Base-by-base conservation (phyloP, 495 filamentous ascomycete genomes). In the Trypethelium eluteriae region DNA sequence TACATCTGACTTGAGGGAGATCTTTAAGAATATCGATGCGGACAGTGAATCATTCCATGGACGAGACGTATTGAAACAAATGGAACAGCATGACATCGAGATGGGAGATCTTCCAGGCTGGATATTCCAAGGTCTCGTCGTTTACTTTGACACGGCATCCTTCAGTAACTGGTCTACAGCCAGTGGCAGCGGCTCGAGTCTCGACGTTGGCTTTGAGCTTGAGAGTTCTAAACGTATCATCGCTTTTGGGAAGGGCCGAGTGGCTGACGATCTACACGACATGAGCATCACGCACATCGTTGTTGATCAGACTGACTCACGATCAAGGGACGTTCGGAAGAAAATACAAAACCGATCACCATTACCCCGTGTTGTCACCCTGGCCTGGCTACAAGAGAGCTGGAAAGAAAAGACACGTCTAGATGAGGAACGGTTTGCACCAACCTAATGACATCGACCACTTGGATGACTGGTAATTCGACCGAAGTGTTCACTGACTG, bases 351-450 rank as follows among this genome's bases (percentile, higher is more conserved):
- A 68, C 44, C 73, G 77, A 11, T 73, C 75, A 56, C 82, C 78
- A 62, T 69, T 91, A 16, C 91, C 93, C 1, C 81, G 92, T 70
- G 76, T 96, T 35, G 89, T 97, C 12, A 84, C 77, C 1, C 69
- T 79, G 35, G 78, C 80, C 25, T 98, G 94, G 94, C 78, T 96
- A 1, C 81, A 85, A 62, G 84, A 91, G 66, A 89, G 89, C 71
- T 95, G 93, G 90, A 77, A 77, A 66, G 88, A 91, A 75, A 81
- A 81, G 66, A 96, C 93, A 7, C 68, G 89, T 56, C 71, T 98
- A 64, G 92, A 97, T 73, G 94, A 97, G 82, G 90, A 92, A 69
- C 77, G 76, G 11, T 63, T 63, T 63, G 35, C 62, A n/a, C 35
- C 41, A 63, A 25, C 6, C 39, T 47, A 36, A 35, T 59, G 32